phyloP scores from a whole-genome alignment of 1,284 basidiomycete species.

The Fomitopsis betulina region DNA sequence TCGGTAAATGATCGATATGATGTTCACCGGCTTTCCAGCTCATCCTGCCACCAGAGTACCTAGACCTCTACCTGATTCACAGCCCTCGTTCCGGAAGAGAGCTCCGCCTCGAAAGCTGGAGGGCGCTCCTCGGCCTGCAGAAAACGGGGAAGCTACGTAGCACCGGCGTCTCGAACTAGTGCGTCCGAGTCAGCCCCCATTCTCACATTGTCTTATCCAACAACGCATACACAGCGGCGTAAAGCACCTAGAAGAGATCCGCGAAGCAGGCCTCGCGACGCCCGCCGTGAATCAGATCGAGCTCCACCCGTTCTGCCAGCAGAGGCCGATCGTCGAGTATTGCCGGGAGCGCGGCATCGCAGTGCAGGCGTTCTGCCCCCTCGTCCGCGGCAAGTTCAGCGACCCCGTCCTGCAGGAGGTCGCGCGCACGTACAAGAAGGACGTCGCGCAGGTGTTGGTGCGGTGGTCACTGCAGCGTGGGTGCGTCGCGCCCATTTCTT shows the following conservation, averaged over 20 bases:
- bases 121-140: conserved; percentile 38
- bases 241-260: conserved; percentile 74
- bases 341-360: conserved; percentile 65
- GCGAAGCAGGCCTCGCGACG: conserved; percentile 47
- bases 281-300: conserved; percentile 84
- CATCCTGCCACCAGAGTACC: conserved; percentile 33
- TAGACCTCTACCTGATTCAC: conserved; percentile 61
- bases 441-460: conserved; percentile 56
- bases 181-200: conserved; percentile 14
- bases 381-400: conserved; percentile 40
- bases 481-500: too few relatives aligned
- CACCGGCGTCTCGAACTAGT: conserved; percentile 67
- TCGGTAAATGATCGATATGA: conserved; percentile 23
- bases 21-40: too few relatives aligned
- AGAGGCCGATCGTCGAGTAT: conserved; percentile 72
- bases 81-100: conserved; percentile 40
- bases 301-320: conserved; percentile 85
- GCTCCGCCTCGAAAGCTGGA: conserved; percentile 41
- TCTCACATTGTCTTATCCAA: too few relatives aligned
- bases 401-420: conserved; percentile 37
- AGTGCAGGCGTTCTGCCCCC: conserved; percentile 62
- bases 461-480: conserved; percentile 63
- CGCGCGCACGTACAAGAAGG: conserved; percentile 32
- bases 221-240: too few relatives aligned
- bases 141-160: conserved; percentile 46